Evolutionary conservation across 2,329 filamentous ascomycete species (phyloP), one percentile per base, ranked within the genome.

Genomic region (Cordyceps cateniannulata): DNA sequence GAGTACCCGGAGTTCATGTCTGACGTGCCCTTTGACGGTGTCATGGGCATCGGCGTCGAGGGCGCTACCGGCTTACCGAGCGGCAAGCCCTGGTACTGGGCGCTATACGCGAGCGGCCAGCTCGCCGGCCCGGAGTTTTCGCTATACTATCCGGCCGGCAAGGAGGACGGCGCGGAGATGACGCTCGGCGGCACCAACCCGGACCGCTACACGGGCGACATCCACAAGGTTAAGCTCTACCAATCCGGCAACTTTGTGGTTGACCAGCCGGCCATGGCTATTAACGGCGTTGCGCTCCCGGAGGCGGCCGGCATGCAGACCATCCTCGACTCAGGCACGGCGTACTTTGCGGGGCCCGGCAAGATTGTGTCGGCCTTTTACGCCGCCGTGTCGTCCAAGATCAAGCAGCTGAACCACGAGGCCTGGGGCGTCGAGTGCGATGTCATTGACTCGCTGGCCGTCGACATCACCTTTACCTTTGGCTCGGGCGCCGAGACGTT

Each of bases 351-450:
- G 62, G 66, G 67, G 1, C 71, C 71, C 2, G 69, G 73, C 57
- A 61, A 66, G 40, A 56, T 69, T 0, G 69, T 71, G 0, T 61
- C 57, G 35, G 65, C 66, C 35, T 49, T 75, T 3, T 75, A 75
- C 62, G 67, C 65, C 9, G 59, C 63, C 40, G 68, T 75, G 54
- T 73, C 70, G 22, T 59, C 64, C 3, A 59, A 65, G 35, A 73
- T 75, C 58, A 62, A 62, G 35, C 68, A 64, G 49, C 67, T 75
- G 51, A 70, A 71, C 60, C 60, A 64, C 9, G 73, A 72, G 0
- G 65, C 67, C 1, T 75, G 72, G 73, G 73, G 73, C 12, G 71
- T 69, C 1, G 62, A 67, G 3, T 75, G 72, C 63, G 64, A 66
- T 8, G 62, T 66, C 3, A 56, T 74, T 25, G 69, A 72, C 10